Percentiles rank a stretch among this genome's conserved stretches.
Conservation (phyloP, 805 yeast species). For the Saturnispora galanensis region DNA sequence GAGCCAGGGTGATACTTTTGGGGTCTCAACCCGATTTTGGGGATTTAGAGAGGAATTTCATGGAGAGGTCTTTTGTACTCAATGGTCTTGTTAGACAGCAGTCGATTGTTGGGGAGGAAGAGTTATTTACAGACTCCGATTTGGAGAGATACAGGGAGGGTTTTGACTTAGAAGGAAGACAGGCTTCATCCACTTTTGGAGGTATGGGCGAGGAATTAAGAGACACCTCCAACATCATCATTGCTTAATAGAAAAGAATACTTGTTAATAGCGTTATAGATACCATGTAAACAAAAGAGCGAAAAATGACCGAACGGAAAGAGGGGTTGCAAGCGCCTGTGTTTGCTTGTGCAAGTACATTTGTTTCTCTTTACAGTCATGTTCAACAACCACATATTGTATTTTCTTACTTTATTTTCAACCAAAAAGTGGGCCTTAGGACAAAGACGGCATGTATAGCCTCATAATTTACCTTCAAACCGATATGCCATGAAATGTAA, state of each 20-base stretch:
- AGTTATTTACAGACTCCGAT: constrained; percentile 13
- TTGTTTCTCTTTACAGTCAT: no score
- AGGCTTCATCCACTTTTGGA: neutral
- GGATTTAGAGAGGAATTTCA: constrained; percentile 22
- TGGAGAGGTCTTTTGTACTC: constrained; percentile 22
- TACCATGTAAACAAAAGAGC: neutral
- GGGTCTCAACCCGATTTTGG: constrained; percentile 17
- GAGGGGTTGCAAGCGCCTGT: no score
- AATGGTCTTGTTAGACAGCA: constrained; percentile 21
- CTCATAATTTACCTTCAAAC: no score
- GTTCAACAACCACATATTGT: no score
- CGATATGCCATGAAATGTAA: no score
- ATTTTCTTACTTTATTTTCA: no score
- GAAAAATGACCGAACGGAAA: no score
- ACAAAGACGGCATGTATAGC: no score
- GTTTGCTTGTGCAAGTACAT: no score
- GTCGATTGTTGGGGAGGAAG: constrained; percentile 16
- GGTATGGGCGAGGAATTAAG: neutral
- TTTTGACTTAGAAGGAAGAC: neutral
- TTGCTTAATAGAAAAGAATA: neutral
- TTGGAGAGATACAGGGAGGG: constrained; percentile 3
- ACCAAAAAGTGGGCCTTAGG: no score
- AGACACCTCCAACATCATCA: neutral
- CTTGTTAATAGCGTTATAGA: neutral
- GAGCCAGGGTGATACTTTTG: constrained; percentile 15